Base-by-base conservation (phyloP, 768 basidiomycete genomes). In the Pleurotus pulmonarius region DNA sequence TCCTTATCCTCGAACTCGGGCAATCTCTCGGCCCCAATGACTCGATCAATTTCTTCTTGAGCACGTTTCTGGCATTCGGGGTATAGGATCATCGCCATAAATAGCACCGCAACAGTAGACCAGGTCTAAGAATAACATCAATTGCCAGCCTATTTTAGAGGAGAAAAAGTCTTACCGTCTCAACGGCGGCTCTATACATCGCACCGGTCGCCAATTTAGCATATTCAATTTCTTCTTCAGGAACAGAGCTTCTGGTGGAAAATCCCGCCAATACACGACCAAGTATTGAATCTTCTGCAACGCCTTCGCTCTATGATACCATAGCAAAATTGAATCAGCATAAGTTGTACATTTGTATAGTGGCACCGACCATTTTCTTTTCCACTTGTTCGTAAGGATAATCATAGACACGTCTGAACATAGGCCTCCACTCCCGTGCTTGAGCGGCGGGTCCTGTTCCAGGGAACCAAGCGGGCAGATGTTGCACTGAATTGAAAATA, bases 371-470 rank as follows among this genome's bases (percentile, higher is more conserved):
- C 61, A 78, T 60, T 22, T 62, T 46, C n/a, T 64, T 58, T 29
- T 73, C 65, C 2, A 73, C 69, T n/a, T 67, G 65, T 3, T 62
- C 51, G 48, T 75, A 79, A 0, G 79, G 79, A 5, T 67, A 60
- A 25, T 75, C 67, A 13, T 69, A 60, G 65, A 78, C 69, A 13
- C 72, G 67, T 11, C 65, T 58, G 8, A 69, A 65, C 11, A 71
- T 60, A 8, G 60, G 63, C 18, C 67, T 65, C 61, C 73, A 70
- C n/a, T 63, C 38, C 16, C 66, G 61, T 1, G 77, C 77, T 48
- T 65, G 69, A 37, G 63, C 67, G 57, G 78, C 68, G 61, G 77
- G 80, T 22, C 70, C 72, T 5, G 75, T 71, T 0, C 80, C 80
- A 22, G 79, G 78, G 5, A 80, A 41, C 66, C 66, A 67, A 11